Percentiles rank a stretch among this genome's conserved stretches.
Evolutionary conservation across 2,329 filamentous ascomycete species (phyloP).

Genomic region (Colletotrichum sojae): DNA sequence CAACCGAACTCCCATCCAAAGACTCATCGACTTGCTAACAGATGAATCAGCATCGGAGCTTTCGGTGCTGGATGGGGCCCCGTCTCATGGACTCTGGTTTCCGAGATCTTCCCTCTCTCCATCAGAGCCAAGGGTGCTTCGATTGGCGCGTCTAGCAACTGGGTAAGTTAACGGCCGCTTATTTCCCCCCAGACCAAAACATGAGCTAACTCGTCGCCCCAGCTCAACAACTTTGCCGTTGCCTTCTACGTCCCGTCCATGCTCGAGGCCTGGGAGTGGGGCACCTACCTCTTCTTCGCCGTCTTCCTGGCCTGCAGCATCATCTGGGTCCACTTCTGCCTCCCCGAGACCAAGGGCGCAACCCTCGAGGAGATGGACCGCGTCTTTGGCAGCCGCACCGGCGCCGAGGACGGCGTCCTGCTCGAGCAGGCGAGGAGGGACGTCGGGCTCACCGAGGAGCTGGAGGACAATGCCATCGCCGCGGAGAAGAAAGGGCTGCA

Average conservation of each 20-base stretch:
- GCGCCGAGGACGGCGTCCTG: slow-evolving; percentile 45
- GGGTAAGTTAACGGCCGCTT: slow-evolving; percentile 45
- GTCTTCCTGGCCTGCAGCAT: slow-evolving; percentile 61
- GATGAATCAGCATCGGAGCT: neutral
- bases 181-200: neutral
- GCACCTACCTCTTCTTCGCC: slow-evolving; percentile 72
- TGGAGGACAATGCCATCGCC: slow-evolving; percentile 35
- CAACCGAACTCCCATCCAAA: no score
- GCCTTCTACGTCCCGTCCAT: slow-evolving; percentile 62
- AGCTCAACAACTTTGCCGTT: slow-evolving; percentile 62
- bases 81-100: slow-evolving; percentile 52
- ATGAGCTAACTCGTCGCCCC: slow-evolving; percentile 1
- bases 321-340: slow-evolving; percentile 63
- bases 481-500: slow-evolving; percentile 42
- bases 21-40: neutral
- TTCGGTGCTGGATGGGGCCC: slow-evolving; percentile 52
- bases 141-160: slow-evolving; percentile 59
- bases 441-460: slow-evolving; percentile 42
- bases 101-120: slow-evolving; percentile 56
- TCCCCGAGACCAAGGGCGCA: slow-evolving; percentile 70
- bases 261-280: slow-evolving; percentile 58
- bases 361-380: slow-evolving; percentile 69
- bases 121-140: slow-evolving; percentile 57
- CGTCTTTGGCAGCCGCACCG: slow-evolving; percentile 60
- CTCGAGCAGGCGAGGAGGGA: slow-evolving; percentile 45